phyloP scores from a whole-genome alignment of 129 eudicot genomes.

The Flaveria brownii region DNA sequence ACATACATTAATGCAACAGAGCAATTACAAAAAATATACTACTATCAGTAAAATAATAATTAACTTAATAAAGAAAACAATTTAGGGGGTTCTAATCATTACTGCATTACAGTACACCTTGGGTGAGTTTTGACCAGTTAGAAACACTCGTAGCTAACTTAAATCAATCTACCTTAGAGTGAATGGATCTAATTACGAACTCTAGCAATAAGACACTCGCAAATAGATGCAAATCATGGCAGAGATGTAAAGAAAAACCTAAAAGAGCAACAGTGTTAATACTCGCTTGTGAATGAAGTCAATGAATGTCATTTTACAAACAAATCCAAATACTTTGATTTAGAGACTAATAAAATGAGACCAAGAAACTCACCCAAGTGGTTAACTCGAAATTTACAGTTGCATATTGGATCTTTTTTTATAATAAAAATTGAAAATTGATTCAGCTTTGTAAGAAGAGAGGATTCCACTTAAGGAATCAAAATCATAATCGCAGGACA shows the following conservation, averaged over 20 bases:
- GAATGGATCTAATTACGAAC: background rate
- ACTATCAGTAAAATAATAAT: too few species aligned
- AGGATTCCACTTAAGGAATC: background rate
- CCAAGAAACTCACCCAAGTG: background rate
- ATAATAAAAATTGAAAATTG: background rate
- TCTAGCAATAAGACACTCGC: background rate
- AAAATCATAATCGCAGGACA: background rate
- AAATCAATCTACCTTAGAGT: background rate
- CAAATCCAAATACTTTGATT: background rate
- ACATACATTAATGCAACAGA: background rate
- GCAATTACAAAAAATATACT: background rate
- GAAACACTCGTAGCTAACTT: background rate
- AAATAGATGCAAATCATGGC: conserved; percentile 1
- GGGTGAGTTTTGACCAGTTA: background rate
- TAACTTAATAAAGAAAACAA: background rate
- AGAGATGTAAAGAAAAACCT: conserved; percentile 6
- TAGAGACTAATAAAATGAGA: background rate
- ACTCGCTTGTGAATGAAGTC: background rate
- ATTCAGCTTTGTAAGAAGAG: background rate
- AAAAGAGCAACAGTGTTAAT: background rate
- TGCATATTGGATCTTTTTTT: background rate
- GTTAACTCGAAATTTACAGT: background rate
- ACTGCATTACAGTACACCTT: background rate
- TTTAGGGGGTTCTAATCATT: background rate
- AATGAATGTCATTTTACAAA: background rate